These are phyloP conservation scores for Penicillium nucicola DNA, from an alignment of 495 filamentous ascomycete species.

Conservation along the genomic window DNA sequence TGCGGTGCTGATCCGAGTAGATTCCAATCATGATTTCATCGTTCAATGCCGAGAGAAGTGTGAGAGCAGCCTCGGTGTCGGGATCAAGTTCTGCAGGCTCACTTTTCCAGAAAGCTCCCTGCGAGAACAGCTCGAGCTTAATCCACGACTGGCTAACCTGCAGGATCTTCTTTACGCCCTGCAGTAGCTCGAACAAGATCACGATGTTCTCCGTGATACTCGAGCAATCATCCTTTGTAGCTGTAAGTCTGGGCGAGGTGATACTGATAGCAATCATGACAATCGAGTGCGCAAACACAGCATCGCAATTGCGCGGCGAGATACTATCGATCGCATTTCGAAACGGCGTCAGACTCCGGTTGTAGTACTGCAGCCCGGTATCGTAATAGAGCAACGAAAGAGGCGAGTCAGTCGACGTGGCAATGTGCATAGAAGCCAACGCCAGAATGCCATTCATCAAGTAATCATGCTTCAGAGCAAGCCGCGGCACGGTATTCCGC, in stretches of 20 bases:
- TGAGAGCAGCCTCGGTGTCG: slow-evolving; percentile 14
- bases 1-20: slow-evolving; percentile 11
- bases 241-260: slow-evolving; percentile 33
- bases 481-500: slow-evolving; percentile 35
- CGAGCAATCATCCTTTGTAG: slow-evolving; percentile 9
- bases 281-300: slow-evolving; percentile 46
- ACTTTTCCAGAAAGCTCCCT: slow-evolving; percentile 15
- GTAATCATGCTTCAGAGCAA: slow-evolving; percentile 44
- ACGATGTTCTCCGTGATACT: slow-evolving; percentile 28
- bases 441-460: slow-evolving; percentile 52
- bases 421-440: slow-evolving; percentile 50
- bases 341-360: slow-evolving; percentile 40
- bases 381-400: slow-evolving; percentile 34
- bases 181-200: slow-evolving; percentile 25
- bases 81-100: slow-evolving; percentile 10
- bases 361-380: slow-evolving; percentile 43
- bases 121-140: slow-evolving; percentile 19
- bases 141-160: slow-evolving; percentile 22
- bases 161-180: slow-evolving; percentile 29
- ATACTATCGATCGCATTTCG: slow-evolving; percentile 39
- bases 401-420: slow-evolving; percentile 25
- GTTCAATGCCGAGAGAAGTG: slow-evolving; percentile 16
- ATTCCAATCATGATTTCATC: slow-evolving; percentile 6
- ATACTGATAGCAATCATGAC: slow-evolving; percentile 42
- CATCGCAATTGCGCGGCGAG: slow-evolving; percentile 39